These are phyloP conservation scores for Aschersonia sp. DNA, from an alignment of 2,329 filamentous ascomycete species.

Conservation along the genomic window DNA sequence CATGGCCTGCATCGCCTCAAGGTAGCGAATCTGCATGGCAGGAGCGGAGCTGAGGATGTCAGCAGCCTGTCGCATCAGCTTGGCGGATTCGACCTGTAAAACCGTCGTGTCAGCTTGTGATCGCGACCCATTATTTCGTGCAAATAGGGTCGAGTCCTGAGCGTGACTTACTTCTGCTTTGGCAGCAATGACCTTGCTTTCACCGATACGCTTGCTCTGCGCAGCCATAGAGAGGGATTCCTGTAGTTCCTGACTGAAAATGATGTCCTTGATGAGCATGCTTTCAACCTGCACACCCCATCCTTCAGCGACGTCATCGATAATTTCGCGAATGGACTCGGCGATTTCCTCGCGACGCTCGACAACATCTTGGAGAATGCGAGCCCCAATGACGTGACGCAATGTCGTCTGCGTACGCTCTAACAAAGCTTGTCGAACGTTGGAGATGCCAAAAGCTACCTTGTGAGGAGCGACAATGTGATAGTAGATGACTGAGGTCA, in stretches of 20 bases:
- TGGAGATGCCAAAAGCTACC: constrained; percentile 89
- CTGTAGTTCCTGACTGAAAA: constrained; percentile 91
- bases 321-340: constrained; percentile 88
- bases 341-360: constrained; percentile 96
- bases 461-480: constrained; percentile 93
- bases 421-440: constrained; percentile 88
- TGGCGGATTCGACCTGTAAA: constrained; percentile 67
- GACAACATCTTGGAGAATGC: constrained; percentile 93
- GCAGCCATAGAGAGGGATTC: constrained; percentile 96
- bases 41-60: constrained; percentile 85
- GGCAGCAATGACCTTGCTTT: constrained; percentile 95
- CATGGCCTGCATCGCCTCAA: constrained; percentile 98
- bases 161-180: constrained; percentile 53
- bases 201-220: constrained; percentile 95
- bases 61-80: constrained; percentile 83
- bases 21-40: constrained; percentile 95
- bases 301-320: constrained; percentile 82
- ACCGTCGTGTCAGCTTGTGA: too few relatives aligned
- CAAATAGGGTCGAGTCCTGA: too few relatives aligned
- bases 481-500: constrained; percentile 98
- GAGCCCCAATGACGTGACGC: constrained; percentile 88
- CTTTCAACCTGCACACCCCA: constrained; percentile 96
- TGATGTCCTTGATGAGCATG: constrained; percentile 99
- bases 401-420: constrained; percentile 97
- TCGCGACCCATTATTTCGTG: too few relatives aligned